Conservation (phyloP, 148 eudicot genomes). For the Rhododendron simsii region DNA sequence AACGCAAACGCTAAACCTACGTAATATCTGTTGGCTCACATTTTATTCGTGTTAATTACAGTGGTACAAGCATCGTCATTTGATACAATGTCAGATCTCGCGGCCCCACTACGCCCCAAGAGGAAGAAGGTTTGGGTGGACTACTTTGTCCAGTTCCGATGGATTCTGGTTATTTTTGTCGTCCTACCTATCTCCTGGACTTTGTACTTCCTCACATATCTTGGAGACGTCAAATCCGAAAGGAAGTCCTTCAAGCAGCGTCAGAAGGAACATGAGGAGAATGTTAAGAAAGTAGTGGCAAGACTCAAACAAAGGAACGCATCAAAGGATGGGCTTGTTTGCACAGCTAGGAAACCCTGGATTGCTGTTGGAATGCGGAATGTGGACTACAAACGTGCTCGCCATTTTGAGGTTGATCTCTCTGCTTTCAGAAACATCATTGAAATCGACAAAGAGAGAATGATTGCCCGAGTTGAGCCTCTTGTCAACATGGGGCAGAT, state of each 20-base stretch:
- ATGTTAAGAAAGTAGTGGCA: constrained; percentile 73
- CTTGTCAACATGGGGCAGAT: constrained; percentile 94
- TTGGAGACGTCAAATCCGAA: constrained; percentile 71
- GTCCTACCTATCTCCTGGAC: constrained; percentile 79
- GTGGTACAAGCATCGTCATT: constrained; percentile 5
- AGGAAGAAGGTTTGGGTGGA: constrained; percentile 82
- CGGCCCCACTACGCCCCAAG: constrained; percentile 73
- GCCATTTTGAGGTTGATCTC: constrained; percentile 89
- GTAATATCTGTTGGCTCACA: neutral
- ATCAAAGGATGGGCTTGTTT: constrained; percentile 78
- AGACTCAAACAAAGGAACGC: constrained; percentile 72
- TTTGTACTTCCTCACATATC: constrained; percentile 72
- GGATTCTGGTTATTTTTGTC: constrained; percentile 79
- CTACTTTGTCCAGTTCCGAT: constrained; percentile 77
- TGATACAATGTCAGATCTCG: constrained; percentile 53
- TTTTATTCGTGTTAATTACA: neutral
- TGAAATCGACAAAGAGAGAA: constrained; percentile 63
- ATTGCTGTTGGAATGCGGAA: constrained; percentile 92
- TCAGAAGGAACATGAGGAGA: constrained; percentile 76
- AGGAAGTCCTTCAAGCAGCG: constrained; percentile 70
- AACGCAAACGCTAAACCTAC: neutral
- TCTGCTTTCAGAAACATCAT: constrained; percentile 71
- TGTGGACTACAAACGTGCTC: constrained; percentile 90
- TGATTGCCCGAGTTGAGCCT: constrained; percentile 79
- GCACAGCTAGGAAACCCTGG: constrained; percentile 89